phyloP scores from a whole-genome alignment of 2,329 filamentous ascomycete species.

The Botryotinia calthae region DNA sequence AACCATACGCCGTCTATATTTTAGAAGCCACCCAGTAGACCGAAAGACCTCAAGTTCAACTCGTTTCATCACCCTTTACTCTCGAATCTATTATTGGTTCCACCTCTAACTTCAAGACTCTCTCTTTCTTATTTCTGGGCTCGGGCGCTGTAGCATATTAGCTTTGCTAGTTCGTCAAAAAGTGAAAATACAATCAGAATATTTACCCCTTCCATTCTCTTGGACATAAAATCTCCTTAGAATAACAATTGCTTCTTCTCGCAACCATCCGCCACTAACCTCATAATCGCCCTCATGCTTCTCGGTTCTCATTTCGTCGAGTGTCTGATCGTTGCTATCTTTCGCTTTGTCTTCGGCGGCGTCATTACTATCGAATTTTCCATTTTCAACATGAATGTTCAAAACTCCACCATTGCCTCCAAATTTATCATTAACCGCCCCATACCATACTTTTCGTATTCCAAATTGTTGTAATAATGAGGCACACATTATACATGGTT shows the following conservation, averaged over 20 bases:
- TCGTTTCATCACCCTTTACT: conserved; percentile 4
- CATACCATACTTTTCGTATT: conserved; percentile 89
- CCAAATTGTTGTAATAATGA: conserved; percentile 84
- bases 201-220: conserved; percentile 85
- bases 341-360: conserved; percentile 57
- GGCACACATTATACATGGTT: conserved; percentile 98
- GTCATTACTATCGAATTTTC: conserved; percentile 20
- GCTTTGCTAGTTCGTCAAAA: neutral
- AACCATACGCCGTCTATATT: neutral
- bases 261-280: conserved; percentile 81
- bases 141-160: conserved; percentile 35
- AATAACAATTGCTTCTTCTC: conserved; percentile 82
- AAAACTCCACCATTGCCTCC: conserved; percentile 94
- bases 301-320: conserved; percentile 10
- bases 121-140: conserved; percentile 37
- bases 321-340: conserved; percentile 49
- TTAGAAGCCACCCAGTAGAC: neutral
- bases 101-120: conserved; percentile 38
- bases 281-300: conserved; percentile 77
- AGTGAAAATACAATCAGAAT: neutral
- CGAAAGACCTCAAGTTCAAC: neutral
- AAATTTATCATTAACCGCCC: conserved; percentile 94
- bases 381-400: conserved; percentile 60
- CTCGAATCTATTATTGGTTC: conserved; percentile 31
- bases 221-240: conserved; percentile 95